Evolutionary conservation across 2,329 filamentous ascomycete species (phyloP).

Genomic region (Ceratocystis eucalypticola): DNA sequence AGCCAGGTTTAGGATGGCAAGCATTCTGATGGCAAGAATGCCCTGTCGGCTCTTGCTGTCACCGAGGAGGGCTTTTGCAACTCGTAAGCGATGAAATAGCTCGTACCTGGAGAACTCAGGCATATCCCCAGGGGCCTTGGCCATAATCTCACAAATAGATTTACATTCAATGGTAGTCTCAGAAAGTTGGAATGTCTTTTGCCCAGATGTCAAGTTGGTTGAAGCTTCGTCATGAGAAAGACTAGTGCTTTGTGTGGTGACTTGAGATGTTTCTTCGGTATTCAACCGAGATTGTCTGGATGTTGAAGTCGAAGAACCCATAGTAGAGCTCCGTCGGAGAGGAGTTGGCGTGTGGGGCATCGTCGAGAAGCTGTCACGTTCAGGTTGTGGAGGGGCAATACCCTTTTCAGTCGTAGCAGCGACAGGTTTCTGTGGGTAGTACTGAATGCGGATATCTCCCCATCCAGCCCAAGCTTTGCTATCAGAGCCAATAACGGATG

Average conservation of each 20-base stretch:
- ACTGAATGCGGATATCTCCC: conserved; percentile 67
- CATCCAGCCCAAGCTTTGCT: conserved; percentile 56
- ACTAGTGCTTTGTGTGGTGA: conserved; percentile 25
- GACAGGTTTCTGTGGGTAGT: conserved; percentile 45
- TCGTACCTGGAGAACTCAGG: conserved; percentile 68
- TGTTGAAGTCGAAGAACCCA: conserved; percentile 23
- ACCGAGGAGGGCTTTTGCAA: conserved; percentile 63
- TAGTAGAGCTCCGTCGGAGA: conserved; percentile 52
- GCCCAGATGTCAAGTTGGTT: conserved; percentile 30
- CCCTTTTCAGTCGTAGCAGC: neutral
- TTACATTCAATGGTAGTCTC: conserved; percentile 32
- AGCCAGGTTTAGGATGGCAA: conserved; percentile 81
- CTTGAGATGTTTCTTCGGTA: conserved; percentile 36
- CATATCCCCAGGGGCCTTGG: conserved; percentile 46
- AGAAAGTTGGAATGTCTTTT: conserved; percentile 52
- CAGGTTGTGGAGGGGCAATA: neutral
- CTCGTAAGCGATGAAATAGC: conserved; percentile 66
- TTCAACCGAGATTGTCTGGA: neutral
- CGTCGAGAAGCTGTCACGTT: conserved; percentile 27
- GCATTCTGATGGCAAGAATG: conserved; percentile 64
- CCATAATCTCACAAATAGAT: conserved; percentile 44
- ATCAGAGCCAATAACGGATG: conserved; percentile 53
- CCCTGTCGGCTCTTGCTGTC: conserved; percentile 56
- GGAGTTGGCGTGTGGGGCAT: conserved; percentile 62
- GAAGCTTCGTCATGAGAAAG: neutral